Evolutionary conservation across 2,329 filamentous ascomycete genomes (phyloP).

Genomic region (Aspergillus ochraceoroseus): DNA sequence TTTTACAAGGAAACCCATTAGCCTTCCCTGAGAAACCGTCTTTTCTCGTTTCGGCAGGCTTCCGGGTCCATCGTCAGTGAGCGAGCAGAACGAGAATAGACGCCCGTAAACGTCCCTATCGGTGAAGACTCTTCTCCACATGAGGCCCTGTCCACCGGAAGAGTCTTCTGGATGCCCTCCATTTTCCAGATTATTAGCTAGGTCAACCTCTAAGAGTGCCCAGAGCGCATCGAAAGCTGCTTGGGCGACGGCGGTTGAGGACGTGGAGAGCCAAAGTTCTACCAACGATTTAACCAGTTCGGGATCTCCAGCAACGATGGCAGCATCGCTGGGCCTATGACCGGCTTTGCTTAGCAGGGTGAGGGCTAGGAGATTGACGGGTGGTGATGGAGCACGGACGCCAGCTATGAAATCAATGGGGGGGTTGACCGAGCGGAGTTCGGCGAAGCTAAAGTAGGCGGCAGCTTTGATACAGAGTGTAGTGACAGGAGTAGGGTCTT

Average conservation of each 20-base stretch:
- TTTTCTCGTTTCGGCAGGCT: constrained; percentile 49
- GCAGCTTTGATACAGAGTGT: constrained; percentile 50
- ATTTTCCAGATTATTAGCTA: constrained; percentile 32
- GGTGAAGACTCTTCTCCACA: constrained; percentile 60
- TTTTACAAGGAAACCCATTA: constrained; percentile 55
- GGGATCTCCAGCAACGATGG: constrained; percentile 54
- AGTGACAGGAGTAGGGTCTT: constrained; percentile 54
- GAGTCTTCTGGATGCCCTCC: constrained; percentile 22
- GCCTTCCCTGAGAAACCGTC: constrained; percentile 56
- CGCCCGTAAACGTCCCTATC: constrained; percentile 56
- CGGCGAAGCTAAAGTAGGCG: constrained; percentile 47
- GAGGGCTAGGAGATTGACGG: constrained; percentile 55
- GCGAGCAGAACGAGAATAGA: constrained; percentile 54
- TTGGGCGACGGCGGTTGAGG: constrained; percentile 53
- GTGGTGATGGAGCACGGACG: constrained; percentile 47
- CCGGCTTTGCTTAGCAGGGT: constrained; percentile 55
- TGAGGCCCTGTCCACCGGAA: constrained; percentile 46
- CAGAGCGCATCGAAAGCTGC: constrained; percentile 51
- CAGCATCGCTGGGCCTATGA: constrained; percentile 49
- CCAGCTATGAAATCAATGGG: constrained; percentile 53
- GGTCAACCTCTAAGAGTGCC: constrained; percentile 50
- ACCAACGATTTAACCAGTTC: constrained; percentile 53
- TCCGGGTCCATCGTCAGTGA: constrained; percentile 35
- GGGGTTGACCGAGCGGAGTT: constrained; percentile 47
- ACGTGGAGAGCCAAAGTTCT: constrained; percentile 55